Percentiles rank a stretch among this genome's conserved stretches.
Evolutionary conservation across 2,329 filamentous ascomycete species (phyloP).

Genomic region (Gnomoniopsis smithogilvyi): DNA sequence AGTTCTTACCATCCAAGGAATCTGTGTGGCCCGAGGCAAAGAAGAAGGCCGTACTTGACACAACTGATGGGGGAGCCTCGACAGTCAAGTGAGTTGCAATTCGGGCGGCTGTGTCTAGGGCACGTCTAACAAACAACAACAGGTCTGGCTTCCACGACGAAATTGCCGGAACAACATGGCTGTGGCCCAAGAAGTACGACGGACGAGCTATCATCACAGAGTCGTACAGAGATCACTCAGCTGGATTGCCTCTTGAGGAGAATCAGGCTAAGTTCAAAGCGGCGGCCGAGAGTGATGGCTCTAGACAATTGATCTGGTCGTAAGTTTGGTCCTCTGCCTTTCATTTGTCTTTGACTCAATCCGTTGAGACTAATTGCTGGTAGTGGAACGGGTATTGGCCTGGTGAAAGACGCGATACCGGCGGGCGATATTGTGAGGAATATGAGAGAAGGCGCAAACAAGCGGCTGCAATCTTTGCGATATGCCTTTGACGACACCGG

Average conservation of each 20-base stretch:
- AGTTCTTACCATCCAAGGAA: slow-evolving; percentile 43
- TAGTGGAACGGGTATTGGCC: slow-evolving; percentile 41
- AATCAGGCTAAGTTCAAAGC: slow-evolving; percentile 36
- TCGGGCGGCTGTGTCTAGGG: not conserved
- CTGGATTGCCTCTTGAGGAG: slow-evolving; percentile 39
- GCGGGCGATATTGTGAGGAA: slow-evolving; percentile 42
- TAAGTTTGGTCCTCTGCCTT: slow-evolving; percentile 16
- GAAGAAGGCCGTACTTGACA: slow-evolving; percentile 38
- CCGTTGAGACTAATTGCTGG: not conserved
- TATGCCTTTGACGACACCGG: slow-evolving; percentile 18
- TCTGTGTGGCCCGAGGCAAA: slow-evolving; percentile 37
- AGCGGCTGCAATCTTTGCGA: slow-evolving; percentile 29
- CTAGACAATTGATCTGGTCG: slow-evolving; percentile 35
- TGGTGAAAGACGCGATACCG: slow-evolving; percentile 38
- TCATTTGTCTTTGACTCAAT: too few species aligned
- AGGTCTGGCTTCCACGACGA: slow-evolving; percentile 39
- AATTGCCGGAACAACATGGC: slow-evolving; percentile 29
- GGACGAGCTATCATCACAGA: slow-evolving; percentile 39
- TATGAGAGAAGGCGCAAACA: slow-evolving; percentile 34
- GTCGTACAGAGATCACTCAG: slow-evolving; percentile 37
- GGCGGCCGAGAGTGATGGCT: slow-evolving; percentile 30
- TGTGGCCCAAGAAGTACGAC: slow-evolving; percentile 43
- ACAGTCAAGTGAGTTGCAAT: slow-evolving; percentile 39
- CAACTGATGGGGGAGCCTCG: slow-evolving; percentile 39
- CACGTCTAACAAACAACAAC: too few species aligned